Percentiles rank a stretch among this genome's conserved stretches.
Evolutionary conservation across 2,329 filamentous ascomycete genomes (phyloP).

Genomic region (Aureobasidium subglaciale): DNA sequence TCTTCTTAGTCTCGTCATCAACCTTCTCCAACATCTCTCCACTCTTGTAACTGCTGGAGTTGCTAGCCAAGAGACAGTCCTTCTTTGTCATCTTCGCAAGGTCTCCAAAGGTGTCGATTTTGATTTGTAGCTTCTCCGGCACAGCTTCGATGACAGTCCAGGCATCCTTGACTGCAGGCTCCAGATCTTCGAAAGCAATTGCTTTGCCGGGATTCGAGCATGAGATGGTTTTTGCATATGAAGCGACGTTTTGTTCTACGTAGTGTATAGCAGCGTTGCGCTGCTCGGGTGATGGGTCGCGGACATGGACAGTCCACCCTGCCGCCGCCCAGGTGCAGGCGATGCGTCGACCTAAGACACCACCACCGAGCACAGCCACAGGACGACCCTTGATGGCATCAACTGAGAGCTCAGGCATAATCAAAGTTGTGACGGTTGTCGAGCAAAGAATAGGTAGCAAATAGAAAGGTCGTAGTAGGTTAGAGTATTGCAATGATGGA

Average conservation of each 20-base stretch:
- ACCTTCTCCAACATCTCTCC: constrained; percentile 43
- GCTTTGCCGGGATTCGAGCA: constrained; percentile 24
- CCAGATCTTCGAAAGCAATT: constrained; percentile 32
- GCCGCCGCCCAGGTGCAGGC: constrained; percentile 32
- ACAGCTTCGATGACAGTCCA: constrained; percentile 52
- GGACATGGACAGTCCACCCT: constrained; percentile 38
- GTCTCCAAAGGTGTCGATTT: constrained; percentile 42
- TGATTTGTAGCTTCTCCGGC: constrained; percentile 44
- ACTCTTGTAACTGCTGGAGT: constrained; percentile 48
- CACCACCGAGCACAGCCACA: constrained; percentile 36
- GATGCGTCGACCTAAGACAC: constrained; percentile 39
- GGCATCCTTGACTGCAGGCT: constrained; percentile 36
- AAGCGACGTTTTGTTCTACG: constrained; percentile 31
- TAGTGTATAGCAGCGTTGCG: constrained; percentile 35
- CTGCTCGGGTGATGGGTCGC: constrained; percentile 36
- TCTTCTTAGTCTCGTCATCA: constrained; percentile 28
- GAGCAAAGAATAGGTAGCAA: no score
- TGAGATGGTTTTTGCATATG: constrained; percentile 11
- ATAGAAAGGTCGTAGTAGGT: no score
- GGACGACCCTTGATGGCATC: constrained; percentile 22
- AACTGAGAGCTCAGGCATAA: not conserved
- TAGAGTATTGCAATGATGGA: no score
- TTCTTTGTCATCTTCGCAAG: constrained; percentile 37
- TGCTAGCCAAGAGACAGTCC: constrained; percentile 46
- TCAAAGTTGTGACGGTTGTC: no score